These are phyloP conservation scores for Alloteropsis semialata DNA, from an alignment of 176 grass and related monocot genomes.

Conservation along the genomic window DNA sequence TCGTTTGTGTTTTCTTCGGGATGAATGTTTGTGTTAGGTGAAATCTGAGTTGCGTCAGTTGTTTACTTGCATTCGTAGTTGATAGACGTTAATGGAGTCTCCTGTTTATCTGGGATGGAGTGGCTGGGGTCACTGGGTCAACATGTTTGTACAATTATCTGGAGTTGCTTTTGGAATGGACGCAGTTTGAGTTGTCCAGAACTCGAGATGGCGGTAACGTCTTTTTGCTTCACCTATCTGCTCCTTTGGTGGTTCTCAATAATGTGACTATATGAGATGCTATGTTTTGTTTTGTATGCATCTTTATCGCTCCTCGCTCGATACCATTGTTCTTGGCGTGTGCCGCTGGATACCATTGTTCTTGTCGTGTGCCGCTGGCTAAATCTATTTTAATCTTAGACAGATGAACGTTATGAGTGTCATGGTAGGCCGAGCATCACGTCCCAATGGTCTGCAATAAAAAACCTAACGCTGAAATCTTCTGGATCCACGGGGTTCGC, in stretches of 20 bases:
- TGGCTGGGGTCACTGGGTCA: conserved; percentile 2
- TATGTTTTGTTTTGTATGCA: not conserved
- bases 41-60: not conserved
- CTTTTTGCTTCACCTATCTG: not conserved
- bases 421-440: not conserved
- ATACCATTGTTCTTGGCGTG: not conserved
- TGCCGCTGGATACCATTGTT: too few species aligned
- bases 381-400: too few species aligned
- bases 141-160: conserved; percentile 51
- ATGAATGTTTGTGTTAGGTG: conserved; percentile 30
- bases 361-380: not conserved
- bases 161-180: conserved; percentile 32
- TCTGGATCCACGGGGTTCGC: not conserved
- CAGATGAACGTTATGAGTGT: too few species aligned
- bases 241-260: not conserved
- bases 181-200: not conserved
- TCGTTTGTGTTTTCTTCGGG: conserved; percentile 17
- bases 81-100: not conserved
- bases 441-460: conserved; percentile 22
- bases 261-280: not conserved
- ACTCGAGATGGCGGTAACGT: not conserved
- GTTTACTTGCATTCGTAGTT: conserved; percentile 12
- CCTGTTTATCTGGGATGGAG: conserved; percentile 24
- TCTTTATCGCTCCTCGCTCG: not conserved
- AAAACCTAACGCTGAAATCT: conserved; percentile 6